These are phyloP conservation scores for Raphidocelis subcapitata DNA, from an alignment of 139 green algal genomes.

Conservation along the genomic window DNA sequence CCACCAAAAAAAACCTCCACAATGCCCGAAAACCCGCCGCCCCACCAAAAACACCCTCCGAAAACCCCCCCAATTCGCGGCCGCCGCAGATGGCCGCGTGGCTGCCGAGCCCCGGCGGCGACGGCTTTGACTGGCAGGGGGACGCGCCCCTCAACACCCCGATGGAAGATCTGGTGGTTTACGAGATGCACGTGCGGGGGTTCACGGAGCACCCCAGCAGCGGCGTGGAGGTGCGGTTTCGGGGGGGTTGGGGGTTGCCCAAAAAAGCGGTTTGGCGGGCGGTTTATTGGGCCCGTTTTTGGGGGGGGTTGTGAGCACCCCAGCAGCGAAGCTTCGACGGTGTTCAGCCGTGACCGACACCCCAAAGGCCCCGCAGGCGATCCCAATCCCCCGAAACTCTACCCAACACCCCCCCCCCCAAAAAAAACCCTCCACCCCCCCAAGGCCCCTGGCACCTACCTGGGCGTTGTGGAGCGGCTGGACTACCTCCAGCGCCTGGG, in stretches of 20 bases:
- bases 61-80: neutral
- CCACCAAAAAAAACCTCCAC: too few species aligned
- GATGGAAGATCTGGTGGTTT: slow-evolving; percentile 92
- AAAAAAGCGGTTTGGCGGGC: neutral
- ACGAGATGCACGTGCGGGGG: slow-evolving; percentile 96
- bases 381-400: too few species aligned
- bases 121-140: slow-evolving; percentile 86
- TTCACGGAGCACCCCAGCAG: slow-evolving; percentile 83
- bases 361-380: too few species aligned
- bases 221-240: slow-evolving; percentile 38
- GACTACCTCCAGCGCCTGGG: slow-evolving; percentile 92
- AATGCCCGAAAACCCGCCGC: too few species aligned
- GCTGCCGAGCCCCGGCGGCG: slow-evolving; percentile 15
- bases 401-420: too few species aligned
- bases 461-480: slow-evolving; percentile 82
- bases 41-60: too few species aligned
- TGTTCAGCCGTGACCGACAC: too few species aligned
- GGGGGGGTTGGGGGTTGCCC: neutral
- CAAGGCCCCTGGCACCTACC: slow-evolving; percentile 78
- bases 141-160: slow-evolving; percentile 73
- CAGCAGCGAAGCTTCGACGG: too few species aligned
- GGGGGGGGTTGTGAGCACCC: too few species aligned
- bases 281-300: neutral
- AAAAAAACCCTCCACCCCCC: too few species aligned
- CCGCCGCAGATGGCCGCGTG: neutral